phyloP scores from a whole-genome alignment of 495 filamentous ascomycete species.

The Trichoderma orchidacearum region DNA sequence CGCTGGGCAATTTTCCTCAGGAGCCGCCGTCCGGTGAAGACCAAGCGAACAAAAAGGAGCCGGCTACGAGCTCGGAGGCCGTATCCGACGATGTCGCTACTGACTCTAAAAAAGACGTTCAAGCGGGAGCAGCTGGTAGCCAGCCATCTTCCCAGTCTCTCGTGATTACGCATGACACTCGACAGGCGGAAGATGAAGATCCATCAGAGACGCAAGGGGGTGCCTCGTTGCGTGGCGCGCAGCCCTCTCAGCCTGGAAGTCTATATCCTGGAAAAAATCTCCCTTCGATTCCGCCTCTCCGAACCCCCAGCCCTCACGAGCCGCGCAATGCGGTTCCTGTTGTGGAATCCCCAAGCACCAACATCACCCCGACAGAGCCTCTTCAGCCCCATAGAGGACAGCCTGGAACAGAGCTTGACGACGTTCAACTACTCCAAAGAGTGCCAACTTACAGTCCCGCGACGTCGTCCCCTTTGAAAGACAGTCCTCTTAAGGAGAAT shows the following conservation, averaged over 20 bases:
- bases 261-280: not conserved
- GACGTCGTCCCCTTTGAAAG: conserved; percentile 35
- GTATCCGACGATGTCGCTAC: no score
- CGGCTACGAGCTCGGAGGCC: not conserved
- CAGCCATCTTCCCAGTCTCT: not conserved
- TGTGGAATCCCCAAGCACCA: conserved; percentile 7
- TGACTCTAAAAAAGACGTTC: no score
- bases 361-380: conserved; percentile 32
- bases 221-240: no score
- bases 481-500: conserved; percentile 38
- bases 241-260: not conserved
- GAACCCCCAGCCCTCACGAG: not conserved
- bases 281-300: not conserved
- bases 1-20: conserved; percentile 7
- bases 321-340: not conserved
- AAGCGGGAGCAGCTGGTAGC: no score
- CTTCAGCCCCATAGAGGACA: conserved; percentile 26
- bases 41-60: not conserved
- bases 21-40: not conserved
- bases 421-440: conserved; percentile 18
- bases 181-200: not conserved
- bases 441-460: conserved; percentile 6
- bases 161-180: not conserved
- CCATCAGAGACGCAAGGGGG: conserved; percentile 1
- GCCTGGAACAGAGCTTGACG: conserved; percentile 12